Percentiles rank a stretch among this genome's conserved stretches.
phyloP scores from a whole-genome alignment of 805 yeast genomes.

The Osmozyma mogii region DNA sequence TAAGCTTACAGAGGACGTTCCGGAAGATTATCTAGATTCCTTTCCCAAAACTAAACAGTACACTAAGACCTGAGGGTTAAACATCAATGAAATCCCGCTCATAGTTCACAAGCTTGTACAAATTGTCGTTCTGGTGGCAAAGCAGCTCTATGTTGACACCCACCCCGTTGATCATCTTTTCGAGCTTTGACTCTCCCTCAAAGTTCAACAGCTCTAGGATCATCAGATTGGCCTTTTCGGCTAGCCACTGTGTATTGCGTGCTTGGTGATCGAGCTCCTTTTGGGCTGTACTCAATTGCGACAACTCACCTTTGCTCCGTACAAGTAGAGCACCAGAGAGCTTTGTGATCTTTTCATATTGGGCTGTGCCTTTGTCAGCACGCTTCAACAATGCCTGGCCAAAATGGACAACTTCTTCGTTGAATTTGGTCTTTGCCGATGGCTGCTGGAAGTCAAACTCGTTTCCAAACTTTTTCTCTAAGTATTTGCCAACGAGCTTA shows the following conservation, averaged over 20 bases:
- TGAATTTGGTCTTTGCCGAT: constrained; percentile 3
- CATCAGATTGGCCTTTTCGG: constrained; percentile 16
- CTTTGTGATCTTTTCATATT: constrained; percentile 3
- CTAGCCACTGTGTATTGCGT: constrained; percentile 13
- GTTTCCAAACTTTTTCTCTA: constrained; percentile 13
- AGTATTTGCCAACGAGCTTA: constrained; percentile 14
- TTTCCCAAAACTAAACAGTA: constrained; percentile 1
- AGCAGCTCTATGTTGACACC: constrained; percentile 23
- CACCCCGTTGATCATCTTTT: constrained; percentile 22
- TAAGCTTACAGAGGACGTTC: constrained; percentile 14
- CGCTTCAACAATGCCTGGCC: constrained; percentile 6
- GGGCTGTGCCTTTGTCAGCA: neutral
- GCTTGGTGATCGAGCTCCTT: constrained; percentile 14
- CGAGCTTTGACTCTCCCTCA: constrained; percentile 21
- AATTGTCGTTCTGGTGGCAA: constrained; percentile 22
- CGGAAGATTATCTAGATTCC: constrained; percentile 5
- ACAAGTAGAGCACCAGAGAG: constrained; percentile 8
- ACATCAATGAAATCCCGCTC: constrained; percentile 28
- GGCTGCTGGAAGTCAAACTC: constrained; percentile 13
- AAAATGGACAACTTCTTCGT: constrained; percentile 10
- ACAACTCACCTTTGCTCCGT: constrained; percentile 2
- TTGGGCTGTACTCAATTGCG: constrained; percentile 6
- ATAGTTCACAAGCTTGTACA: constrained; percentile 29
- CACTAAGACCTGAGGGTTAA: too few relatives aligned
- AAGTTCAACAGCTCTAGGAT: constrained; percentile 19